Evolutionary conservation across 1,284 basidiomycete genomes (phyloP), one percentile per base, ranked within the genome.

Genomic region (Ceratobasidium sp.): DNA sequence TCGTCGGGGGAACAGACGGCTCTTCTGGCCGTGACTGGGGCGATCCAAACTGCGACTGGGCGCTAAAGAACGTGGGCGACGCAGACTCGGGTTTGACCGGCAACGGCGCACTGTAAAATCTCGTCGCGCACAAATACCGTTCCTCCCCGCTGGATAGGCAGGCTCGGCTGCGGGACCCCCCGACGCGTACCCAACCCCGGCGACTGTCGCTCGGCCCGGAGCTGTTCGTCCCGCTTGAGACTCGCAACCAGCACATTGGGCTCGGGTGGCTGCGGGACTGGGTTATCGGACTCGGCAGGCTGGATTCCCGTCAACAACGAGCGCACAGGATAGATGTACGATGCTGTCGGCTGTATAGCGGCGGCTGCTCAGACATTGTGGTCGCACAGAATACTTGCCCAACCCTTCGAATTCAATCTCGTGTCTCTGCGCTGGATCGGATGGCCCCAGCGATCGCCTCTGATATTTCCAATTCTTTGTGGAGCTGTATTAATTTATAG

Each of bases 321-420:
- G 40, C 72, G 73, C 49, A 74, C 72, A 0, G 73, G 73, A 60
- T 73, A 74, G 6, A 74, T 71, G 32, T 68, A 70, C 43, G 70
- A 62, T 42, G 68, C 49, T 22, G 67, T 67, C 27, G 58, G 32
- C 58, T 49, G 55, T 15, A 2, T 31, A 43, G 58, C 32, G 60
- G 60, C 20, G 58, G 49, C 62, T 7, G 45, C 13, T 10, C 45
- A 8, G 45, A 40, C 45, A 47, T 10, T 47, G 10, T 20, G 10
- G 45, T 47, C 10, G 10, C 20, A 8, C 10, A 12, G 20, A 47
- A 40, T 17, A 8, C 38, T 40, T 17, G 17, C 8, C 17, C 38
- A 40, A 40, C 17, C 38, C 38, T 17, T 8, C 38, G 38, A 8
- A 8, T 40, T 17, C 10, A 40, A 17, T 40, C 38, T 40, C 38